Base-by-base conservation (phyloP, 345 rosid species). In the Euphorbia tirucalli region DNA sequence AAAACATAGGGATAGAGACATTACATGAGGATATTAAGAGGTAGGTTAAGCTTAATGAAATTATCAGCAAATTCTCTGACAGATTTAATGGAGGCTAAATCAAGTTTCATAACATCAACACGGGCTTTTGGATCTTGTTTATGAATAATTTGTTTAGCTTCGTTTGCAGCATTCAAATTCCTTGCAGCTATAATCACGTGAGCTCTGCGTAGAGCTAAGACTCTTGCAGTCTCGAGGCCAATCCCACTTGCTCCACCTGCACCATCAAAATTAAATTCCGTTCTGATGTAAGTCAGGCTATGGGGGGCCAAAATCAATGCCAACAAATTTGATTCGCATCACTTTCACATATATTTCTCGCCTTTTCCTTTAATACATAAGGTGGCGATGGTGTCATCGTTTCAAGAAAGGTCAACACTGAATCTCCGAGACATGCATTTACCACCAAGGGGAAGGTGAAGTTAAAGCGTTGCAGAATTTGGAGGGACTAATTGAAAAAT, bases 201-300 rank as follows among this genome's bases (percentile, higher is more conserved):
- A 11, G 88, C 99, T 65, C 80, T 80, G 9, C 85, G 82, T 59
- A 81, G 74, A 75, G 89, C 92, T 74, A 95, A 60, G 11, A 95
- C 96, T 84, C 96, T 85, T 71, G 93, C 86, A 19, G 99, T 87
- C 80, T 95, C 99, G 63, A 90, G 73, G 22, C 99, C 99, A 49
- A 95, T 95, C 64, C 98, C 98, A 73, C 91, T 83, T 18, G 97
- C 92, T 59, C 97, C 99, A 71, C 99, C 98, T 94, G 77, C 64
- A 69, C 31, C 39, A 10, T 3, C 39, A 3, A 35, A 7, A 35
- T 35, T 35, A 35, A 7, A 35, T n/a, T n/a, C n/a, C n/a, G n/a
- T n/a, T n/a, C n/a, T n/a, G n/a, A n/a, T n/a, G n/a, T n/a, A n/a
- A n/a, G n/a, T n/a, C n/a, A n/a, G n/a, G n/a, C n/a, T n/a, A n/a